Percentiles rank a stretch among this genome's conserved stretches.
phyloP scores from a whole-genome alignment of 208 protist species.

The Lotmaria passim region DNA sequence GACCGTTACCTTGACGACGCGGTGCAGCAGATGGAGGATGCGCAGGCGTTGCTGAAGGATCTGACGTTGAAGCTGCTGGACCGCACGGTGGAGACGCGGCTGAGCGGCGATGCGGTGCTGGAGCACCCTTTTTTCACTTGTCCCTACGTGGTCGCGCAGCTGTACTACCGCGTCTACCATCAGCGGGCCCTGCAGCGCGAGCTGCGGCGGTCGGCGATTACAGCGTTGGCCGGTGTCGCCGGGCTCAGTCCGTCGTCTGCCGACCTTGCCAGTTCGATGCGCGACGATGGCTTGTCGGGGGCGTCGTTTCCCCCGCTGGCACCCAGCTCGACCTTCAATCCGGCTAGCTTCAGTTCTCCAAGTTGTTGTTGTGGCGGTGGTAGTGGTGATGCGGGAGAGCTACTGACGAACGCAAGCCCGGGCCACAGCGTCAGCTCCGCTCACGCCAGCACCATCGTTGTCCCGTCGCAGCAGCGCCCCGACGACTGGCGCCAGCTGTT shows the following conservation, averaged over 20 bases:
- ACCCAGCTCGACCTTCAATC: background rate
- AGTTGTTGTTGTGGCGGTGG: no score
- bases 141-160: constrained; percentile 72
- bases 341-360: constrained; percentile 4
- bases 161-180: constrained; percentile 66
- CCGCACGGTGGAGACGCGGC: constrained; percentile 57
- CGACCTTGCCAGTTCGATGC: constrained; percentile 1
- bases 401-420: no score
- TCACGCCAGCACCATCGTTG: no score
- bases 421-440: no score
- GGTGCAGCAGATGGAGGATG: constrained; percentile 60
- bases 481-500: constrained; percentile 76
- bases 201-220: background rate
- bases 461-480: constrained; percentile 43
- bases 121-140: constrained; percentile 91
- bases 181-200: constrained; percentile 24
- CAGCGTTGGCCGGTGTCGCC: background rate
- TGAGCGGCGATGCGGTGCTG: constrained; percentile 69
- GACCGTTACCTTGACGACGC: constrained; percentile 49
- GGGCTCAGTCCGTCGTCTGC: background rate
- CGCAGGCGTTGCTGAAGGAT: constrained; percentile 60
- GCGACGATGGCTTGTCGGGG: background rate
- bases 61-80: constrained; percentile 69
- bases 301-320: background rate
- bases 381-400: no score